Percentiles rank a stretch among this genome's conserved stretches.
Evolutionary conservation across 2,329 filamentous ascomycete species (phyloP).

Genomic region (Aspergillus brunneoviolaceus): DNA sequence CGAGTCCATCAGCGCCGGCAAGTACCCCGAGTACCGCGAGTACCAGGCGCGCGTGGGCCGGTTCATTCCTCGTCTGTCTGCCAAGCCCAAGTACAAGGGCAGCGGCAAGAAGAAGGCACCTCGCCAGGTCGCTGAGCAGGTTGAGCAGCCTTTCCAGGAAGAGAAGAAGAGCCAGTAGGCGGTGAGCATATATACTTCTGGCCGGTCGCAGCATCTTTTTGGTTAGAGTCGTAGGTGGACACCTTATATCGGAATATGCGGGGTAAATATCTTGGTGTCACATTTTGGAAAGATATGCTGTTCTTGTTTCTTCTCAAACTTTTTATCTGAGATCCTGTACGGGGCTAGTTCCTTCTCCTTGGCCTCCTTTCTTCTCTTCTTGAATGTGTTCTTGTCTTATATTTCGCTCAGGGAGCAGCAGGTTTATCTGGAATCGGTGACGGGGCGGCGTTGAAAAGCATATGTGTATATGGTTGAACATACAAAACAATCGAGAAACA

Average conservation of each 20-base stretch:
- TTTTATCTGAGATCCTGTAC: background rate
- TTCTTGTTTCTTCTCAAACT: background rate
- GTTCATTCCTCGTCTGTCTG: slow-evolving; percentile 65
- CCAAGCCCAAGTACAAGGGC: slow-evolving; percentile 32
- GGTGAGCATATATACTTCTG: background rate
- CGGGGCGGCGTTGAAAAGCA: background rate
- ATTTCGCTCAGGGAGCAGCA: background rate
- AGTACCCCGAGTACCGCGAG: slow-evolving; percentile 83
- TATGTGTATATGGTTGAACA: background rate
- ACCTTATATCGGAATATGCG: background rate
- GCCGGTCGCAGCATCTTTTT: slow-evolving; percentile 1
- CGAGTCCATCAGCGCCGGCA: slow-evolving; percentile 73
- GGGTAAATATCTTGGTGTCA: slow-evolving; percentile 10
- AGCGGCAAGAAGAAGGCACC: slow-evolving; percentile 20
- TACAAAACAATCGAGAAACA: background rate
- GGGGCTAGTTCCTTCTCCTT: background rate
- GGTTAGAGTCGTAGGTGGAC: background rate
- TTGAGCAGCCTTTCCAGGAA: slow-evolving; percentile 16
- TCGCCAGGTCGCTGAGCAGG: slow-evolving; percentile 12
- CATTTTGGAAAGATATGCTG: background rate
- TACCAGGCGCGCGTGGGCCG: slow-evolving; percentile 82
- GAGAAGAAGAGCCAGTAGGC: slow-evolving; percentile 21
- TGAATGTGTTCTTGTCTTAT: background rate
- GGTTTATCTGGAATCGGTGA: background rate
- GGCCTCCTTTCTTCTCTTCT: background rate